A percentile compares a stretch with the other conserved stretches of the same genome.
phyloP scores from a whole-genome alignment of 352 stramenopile species.

The Pythium rishiriense region DNA sequence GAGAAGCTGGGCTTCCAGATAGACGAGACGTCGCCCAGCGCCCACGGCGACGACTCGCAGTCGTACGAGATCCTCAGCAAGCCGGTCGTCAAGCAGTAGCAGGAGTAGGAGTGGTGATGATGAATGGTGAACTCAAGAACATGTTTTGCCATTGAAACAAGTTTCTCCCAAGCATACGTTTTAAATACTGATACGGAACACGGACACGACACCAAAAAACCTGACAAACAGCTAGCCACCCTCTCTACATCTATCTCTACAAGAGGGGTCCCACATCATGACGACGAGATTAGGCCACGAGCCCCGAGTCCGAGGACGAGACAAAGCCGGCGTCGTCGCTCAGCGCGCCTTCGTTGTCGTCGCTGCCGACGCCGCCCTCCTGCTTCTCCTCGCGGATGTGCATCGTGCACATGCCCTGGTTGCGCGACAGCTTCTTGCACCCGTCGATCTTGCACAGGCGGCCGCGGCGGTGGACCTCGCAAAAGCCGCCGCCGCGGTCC shows the following conservation, averaged over 20 bases:
- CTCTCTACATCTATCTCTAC: neutral
- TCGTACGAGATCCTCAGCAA: conserved; percentile 89
- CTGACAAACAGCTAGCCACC: neutral
- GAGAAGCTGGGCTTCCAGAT: conserved; percentile 84
- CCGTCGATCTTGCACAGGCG: conserved; percentile 81
- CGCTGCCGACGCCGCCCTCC: conserved; percentile 21
- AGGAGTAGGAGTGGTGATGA: neutral
- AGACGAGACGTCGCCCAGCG: conserved; percentile 90
- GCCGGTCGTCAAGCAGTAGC: conserved; percentile 31
- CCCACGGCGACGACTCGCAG: conserved; percentile 62
- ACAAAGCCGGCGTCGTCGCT: conserved; percentile 19
- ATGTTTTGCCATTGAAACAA: conserved; percentile 20
- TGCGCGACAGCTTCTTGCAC: conserved; percentile 88
- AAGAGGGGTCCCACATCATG: neutral
- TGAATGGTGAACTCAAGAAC: neutral
- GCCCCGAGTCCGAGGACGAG: conserved; percentile 11
- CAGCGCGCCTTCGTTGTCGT: conserved; percentile 3
- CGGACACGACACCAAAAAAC: conserved; percentile 2
- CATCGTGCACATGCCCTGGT: conserved; percentile 90
- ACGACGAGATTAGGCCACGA: conserved; percentile 6
- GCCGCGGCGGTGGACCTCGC: conserved; percentile 80
- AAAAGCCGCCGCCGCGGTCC: conserved; percentile 82
- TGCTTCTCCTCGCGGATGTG: conserved; percentile 88
- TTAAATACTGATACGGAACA: conserved; percentile 24
- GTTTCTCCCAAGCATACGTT: neutral